Base-by-base conservation (phyloP, 2,329 filamentous ascomycete genomes). In the Verticillium klebahnii region DNA sequence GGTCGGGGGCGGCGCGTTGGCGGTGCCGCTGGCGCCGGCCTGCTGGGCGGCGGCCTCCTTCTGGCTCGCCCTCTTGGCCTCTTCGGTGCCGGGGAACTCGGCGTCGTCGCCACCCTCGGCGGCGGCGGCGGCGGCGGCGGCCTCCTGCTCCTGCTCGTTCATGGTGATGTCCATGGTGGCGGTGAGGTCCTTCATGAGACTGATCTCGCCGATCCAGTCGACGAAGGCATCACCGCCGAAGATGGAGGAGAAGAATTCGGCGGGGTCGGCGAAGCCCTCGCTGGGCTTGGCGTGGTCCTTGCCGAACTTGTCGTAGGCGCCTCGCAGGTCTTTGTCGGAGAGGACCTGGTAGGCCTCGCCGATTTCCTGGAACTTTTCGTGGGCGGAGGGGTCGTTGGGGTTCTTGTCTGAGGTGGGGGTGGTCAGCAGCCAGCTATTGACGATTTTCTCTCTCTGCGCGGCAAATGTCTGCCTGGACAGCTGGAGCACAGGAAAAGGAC, bases 91-190 rank as follows among this genome's bases (percentile, higher is more conserved):
- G 3, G 85, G 83, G 60, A 85, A 85, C 67, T 88, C 84, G 54
- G 72, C 76, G 2, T 82, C 77, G 2, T 70, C 71, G 2, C 66
- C 66, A 54, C 67, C 65, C 23, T 69, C 68, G 1, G 64, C 67
- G 2, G 66, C 66, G 64, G 86, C 82, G 65, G 86, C 84, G 60
- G 75, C 75, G 15, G 77, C 78, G 25, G 77, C 80, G 2, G 79
- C 78, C 56, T 85, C 87, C 67, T 90, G 89, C 69, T 92, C 91
- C 74, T 87, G 86, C 64, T 88, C 88, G 61, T 91, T 83, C 88
- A 93, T 94, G 23, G 92, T 93, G 68, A 99, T 98, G 71, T 99
- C 95, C 94, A 99, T 98, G 55, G 93, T 97, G 71, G 93, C 92
- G 19, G 94, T 98, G 60, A 99, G 84, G 72, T 99, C 95, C 80